Conservation (phyloP, 208 protist genomes). For the Leishmania martiniquensis region DNA sequence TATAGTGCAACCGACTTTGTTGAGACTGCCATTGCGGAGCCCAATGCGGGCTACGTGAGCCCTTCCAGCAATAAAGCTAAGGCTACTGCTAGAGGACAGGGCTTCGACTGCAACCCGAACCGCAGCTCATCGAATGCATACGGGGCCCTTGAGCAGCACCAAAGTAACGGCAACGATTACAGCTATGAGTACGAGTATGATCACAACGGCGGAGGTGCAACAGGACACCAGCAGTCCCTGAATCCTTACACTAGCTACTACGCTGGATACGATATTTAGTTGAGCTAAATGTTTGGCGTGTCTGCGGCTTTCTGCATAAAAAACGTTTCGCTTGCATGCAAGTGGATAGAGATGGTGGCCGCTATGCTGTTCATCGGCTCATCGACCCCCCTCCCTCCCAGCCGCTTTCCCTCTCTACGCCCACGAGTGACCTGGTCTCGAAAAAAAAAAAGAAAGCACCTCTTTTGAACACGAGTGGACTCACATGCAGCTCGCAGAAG, state of each 20-base stretch:
- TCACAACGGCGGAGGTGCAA: neutral
- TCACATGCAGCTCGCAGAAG: neutral
- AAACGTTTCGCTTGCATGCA: too few species aligned
- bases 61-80: neutral
- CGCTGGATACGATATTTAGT: neutral
- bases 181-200: neutral
- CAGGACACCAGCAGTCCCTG: neutral
- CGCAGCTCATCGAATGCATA: neutral
- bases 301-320: neutral
- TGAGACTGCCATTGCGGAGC: neutral
- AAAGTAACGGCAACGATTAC: neutral
- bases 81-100: neutral
- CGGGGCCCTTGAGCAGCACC: neutral
- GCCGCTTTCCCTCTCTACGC: neutral
- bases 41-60: neutral
- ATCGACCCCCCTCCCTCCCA: too few species aligned
- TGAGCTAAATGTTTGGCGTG: neutral
- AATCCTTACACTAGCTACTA: conserved; percentile 14
- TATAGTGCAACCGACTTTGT: neutral
- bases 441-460: too few species aligned
- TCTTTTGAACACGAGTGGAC: neutral
- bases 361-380: neutral
- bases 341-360: too few species aligned
- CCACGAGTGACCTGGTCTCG: neutral
- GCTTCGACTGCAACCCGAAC: conserved; percentile 14